Evolutionary conservation across 352 stramenopile species (phyloP), one percentile per base, ranked within the genome.

Genomic region (Elongisporangium anandrum): DNA sequence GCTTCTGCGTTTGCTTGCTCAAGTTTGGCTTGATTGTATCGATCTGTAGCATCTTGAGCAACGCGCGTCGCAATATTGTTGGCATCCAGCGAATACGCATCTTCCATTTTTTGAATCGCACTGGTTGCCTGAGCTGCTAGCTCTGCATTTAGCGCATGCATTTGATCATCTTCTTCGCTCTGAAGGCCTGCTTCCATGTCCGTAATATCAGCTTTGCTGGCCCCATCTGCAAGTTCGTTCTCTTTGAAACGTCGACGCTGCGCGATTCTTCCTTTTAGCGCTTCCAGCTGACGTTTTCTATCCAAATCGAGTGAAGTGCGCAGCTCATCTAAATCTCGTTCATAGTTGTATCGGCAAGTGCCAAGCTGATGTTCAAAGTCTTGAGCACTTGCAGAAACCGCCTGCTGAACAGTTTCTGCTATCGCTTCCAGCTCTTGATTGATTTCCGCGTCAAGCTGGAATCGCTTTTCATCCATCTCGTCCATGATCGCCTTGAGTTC

Each of bases 341-440:
- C 70, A 24, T 77, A 74, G 10, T 70, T 63, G 0, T 49, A 34
- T 6, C 49, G 65, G 34, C 71, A 83, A 12, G 47, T 47, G 16
- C 24, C 54, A 16, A 80, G 52, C n/a, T 72, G 52, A 10, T 22
- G 29, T 41, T 83, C 69, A 3, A 80, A 57, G 22, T 80, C 66
- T 9, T 45, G 51, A 10, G 57, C 61, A 15, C 41, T 69, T 48
- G 57, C 54, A 8, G 56, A 52, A 5, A 62, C 64, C 15, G 56
- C 52, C 1, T 52, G 23, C 21, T 79, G 61, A 8, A 79, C 60
- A 2, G 49, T 58, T 6, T 63, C 48, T 22, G 68, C 59, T 4
- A 81, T 61, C 2, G 70, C 50, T 8, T 70, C 41, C 39, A 80
- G 51, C 21, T 80, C 65, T 0, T 49, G 15, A 5, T 78, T 64